Base-by-base conservation (phyloP, 2,329 filamentous ascomycete genomes). In the Bimuria novae-zelandiae region DNA sequence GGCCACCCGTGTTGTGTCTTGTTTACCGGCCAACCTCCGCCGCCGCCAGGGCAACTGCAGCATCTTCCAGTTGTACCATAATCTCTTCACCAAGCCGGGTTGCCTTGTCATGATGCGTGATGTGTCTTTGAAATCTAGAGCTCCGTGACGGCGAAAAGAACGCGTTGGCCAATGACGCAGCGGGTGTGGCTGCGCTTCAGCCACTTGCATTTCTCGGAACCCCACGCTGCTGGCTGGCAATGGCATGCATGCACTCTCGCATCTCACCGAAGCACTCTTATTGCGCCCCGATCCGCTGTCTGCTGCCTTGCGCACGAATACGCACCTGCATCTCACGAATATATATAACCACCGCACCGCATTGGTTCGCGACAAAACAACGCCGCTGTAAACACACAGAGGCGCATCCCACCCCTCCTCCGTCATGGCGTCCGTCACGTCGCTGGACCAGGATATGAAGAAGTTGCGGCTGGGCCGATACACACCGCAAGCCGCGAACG, bases 381-480 rank as follows among this genome's bases (percentile, higher is more conserved):
- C 44, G 21, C 35, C 35, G 41, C n/a, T 16, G 23, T 29, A 40
- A 22, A 19, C 35, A 21, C 25, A 14, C 48, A 45, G 25, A 51
- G 50, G 52, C 52, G 48, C 42, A 14, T 17, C 54, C 57, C 55
- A 53, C 55, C 16, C 54, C 39, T 29, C 41, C 41, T 33, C 60
- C 59, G 54, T 55, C 61, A 97, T 97, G 93, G 92, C 93, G 64
- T 96, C 93, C 33, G 93, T 97, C 27, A 84, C 90, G 59, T 96
- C 91, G 59, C 81, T 99, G 56, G 94, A 97, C 77, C 93, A 93
- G 76, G 94, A 99, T 80, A 83, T 99, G 85, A 90, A 90, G 82
- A 92, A 87, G 74, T 76, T 97, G 82, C 92, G 94, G 76, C 82
- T 96, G 67, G 90, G 92, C 56, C 90, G 93, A 77, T 97, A 96